Evolutionary conservation across 352 stramenopile species (phyloP).

Genomic region (Sclerospora graminicola): DNA sequence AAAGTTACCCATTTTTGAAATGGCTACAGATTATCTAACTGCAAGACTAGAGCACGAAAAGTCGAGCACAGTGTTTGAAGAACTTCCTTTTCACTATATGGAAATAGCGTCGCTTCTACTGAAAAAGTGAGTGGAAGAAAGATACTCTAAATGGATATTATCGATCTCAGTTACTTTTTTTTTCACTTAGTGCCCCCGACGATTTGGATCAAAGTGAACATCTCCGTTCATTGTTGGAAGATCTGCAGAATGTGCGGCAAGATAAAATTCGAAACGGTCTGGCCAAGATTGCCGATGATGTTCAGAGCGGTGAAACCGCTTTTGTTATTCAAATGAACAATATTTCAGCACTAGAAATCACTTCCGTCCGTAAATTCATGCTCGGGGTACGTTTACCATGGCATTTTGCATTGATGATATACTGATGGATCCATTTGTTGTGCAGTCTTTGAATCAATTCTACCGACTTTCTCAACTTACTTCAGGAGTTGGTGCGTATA

Average conservation of each 20-base stretch:
- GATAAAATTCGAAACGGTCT: conserved; percentile 87
- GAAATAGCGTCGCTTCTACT: conserved; percentile 78
- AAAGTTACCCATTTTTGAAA: conserved; percentile 3
- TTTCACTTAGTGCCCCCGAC: conserved; percentile 46
- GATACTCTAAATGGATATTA: background rate
- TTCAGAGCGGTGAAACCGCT: conserved; percentile 58
- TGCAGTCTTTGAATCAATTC: conserved; percentile 72
- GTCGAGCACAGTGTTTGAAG: conserved; percentile 58
- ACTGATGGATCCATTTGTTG: background rate
- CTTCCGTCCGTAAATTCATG: conserved; percentile 84
- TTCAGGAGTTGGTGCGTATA: conserved; percentile 22
- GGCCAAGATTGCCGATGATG: conserved; percentile 65
- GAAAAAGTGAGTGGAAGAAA: conserved; percentile 47
- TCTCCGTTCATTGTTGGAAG: conserved; percentile 71
- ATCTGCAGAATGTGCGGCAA: conserved; percentile 84
- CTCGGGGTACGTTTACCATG: conserved; percentile 40
- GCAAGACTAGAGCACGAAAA: conserved; percentile 58
- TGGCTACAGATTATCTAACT: conserved; percentile 41
- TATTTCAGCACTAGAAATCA: conserved; percentile 78
- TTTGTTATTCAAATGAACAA: conserved; percentile 86
- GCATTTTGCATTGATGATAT: too few species aligned
- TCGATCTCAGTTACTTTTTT: background rate
- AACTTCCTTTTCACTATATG: conserved; percentile 83
- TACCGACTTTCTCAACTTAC: conserved; percentile 58
- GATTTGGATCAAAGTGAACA: conserved; percentile 80